Conservation (phyloP, 2,329 filamentous ascomycete genomes). For the Purpureocillium takamizusanense region DNA sequence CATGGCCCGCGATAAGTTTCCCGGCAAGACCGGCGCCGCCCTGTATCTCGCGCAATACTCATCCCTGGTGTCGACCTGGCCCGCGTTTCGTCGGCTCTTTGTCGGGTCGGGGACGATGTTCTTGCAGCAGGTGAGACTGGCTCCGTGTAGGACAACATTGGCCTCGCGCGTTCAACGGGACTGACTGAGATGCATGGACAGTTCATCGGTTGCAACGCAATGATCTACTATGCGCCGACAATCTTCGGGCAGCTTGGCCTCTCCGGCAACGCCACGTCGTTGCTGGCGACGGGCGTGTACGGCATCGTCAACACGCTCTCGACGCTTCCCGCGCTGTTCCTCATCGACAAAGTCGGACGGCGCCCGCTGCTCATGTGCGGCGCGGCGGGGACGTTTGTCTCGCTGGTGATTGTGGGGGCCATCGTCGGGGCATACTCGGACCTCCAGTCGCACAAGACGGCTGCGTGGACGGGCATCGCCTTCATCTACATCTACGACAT, state of each 20-base stretch:
- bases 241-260: conserved; percentile 36
- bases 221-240: conserved; percentile 39
- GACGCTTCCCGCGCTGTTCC: conserved; percentile 33
- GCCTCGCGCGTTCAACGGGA: no score
- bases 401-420: conserved; percentile 42
- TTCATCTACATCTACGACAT: conserved; percentile 58
- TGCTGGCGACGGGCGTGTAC: conserved; percentile 49
- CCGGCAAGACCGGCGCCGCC: conserved; percentile 17
- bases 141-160: no score
- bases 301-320: conserved; percentile 45
- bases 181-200: no score
- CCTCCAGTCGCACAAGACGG: conserved; percentile 25
- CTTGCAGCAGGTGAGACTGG: conserved; percentile 48
- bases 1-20: conserved; percentile 16
- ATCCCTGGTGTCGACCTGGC: conserved; percentile 18
- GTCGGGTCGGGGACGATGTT: conserved; percentile 48
- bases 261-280: conserved; percentile 27
- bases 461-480: conserved; percentile 49
- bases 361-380: conserved; percentile 56
- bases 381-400: conserved; percentile 53
- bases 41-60: conserved; percentile 22
- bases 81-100: conserved; percentile 31
- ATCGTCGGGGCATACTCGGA: conserved; percentile 33
- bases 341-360: conserved; percentile 47
- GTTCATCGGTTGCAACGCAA: conserved; percentile 35